These are phyloP conservation scores for Pleurotus tuoliensis DNA, from an alignment of 768 basidiomycete species.

Conservation along the genomic window DNA sequence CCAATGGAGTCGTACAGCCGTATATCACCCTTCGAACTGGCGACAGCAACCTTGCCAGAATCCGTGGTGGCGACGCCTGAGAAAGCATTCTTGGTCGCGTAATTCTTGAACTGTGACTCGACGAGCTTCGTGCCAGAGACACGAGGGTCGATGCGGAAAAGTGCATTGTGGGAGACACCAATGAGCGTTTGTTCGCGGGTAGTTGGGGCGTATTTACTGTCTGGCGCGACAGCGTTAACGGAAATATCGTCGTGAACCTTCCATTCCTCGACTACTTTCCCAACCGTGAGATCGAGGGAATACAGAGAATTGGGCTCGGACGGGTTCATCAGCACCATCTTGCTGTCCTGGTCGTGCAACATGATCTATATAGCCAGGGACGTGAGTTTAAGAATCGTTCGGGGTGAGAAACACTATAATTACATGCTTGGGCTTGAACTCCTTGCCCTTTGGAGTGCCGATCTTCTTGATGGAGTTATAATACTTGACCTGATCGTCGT, in stretches of 20 bases:
- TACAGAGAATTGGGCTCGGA: conserved; percentile 77
- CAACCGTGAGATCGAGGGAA: conserved; percentile 89
- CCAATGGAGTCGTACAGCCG: conserved; percentile 93
- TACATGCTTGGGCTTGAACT: conserved; percentile 85
- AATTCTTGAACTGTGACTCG: conserved; percentile 93
- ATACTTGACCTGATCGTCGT: conserved; percentile 73
- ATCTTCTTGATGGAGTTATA: conserved; percentile 84
- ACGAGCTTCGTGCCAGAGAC: conserved; percentile 90
- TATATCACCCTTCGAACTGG: conserved; percentile 95
- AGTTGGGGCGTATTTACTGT: conserved; percentile 92
- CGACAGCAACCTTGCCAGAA: conserved; percentile 83
- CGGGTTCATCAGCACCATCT: conserved; percentile 92
- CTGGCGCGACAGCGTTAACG: conserved; percentile 88
- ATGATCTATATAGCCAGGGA: conserved; percentile 59
- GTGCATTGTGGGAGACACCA: conserved; percentile 88
- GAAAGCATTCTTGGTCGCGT: conserved; percentile 92
- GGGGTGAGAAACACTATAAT: conserved; percentile 12
- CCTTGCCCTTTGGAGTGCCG: conserved; percentile 72
- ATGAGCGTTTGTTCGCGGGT: conserved; percentile 91
- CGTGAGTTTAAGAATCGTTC: not conserved
- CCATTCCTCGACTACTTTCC: conserved; percentile 98
- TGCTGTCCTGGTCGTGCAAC: conserved; percentile 94
- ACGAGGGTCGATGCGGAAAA: conserved; percentile 98
- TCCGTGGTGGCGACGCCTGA: conserved; percentile 89
- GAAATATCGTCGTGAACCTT: conserved; percentile 88